A percentile compares a stretch with the other conserved stretches of the same genome.
phyloP scores from a whole-genome alignment of 2,329 filamentous ascomycete species.

The Chaetothyriales sp. region DNA sequence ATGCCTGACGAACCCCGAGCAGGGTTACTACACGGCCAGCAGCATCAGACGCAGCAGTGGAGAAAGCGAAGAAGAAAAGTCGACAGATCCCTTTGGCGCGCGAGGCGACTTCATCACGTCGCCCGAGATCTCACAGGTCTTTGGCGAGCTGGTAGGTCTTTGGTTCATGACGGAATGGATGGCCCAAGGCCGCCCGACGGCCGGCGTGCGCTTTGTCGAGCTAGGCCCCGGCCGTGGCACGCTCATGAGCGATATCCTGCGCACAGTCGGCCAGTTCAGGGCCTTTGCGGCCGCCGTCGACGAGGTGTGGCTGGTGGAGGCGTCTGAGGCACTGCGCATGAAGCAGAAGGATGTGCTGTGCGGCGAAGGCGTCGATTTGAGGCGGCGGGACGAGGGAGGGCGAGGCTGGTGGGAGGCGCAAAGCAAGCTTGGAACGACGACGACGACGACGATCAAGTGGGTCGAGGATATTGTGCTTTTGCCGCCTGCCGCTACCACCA shows the following conservation, averaged over 20 bases:
- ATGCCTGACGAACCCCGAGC: constrained; percentile 80
- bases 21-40: constrained; percentile 81
- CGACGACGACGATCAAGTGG: constrained; percentile 52
- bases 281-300: constrained; percentile 63
- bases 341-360: constrained; percentile 74
- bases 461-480: constrained; percentile 78
- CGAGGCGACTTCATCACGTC: constrained; percentile 95
- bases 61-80: constrained; percentile 30
- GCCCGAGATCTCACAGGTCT: constrained; percentile 92
- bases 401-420: constrained; percentile 53
- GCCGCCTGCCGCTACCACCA: constrained; percentile 28
- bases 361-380: constrained; percentile 42
- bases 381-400: constrained; percentile 4
- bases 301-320: constrained; percentile 85
- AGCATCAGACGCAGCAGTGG: constrained; percentile 38
- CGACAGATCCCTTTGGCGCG: constrained; percentile 68
- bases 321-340: constrained; percentile 63
- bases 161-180: constrained; percentile 98
- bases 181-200: constrained; percentile 61
- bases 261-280: constrained; percentile 74
- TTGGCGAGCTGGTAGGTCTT: constrained; percentile 84
- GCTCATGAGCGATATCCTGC: constrained; percentile 89
- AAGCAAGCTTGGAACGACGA: constrained; percentile 57
- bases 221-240: constrained; percentile 89
- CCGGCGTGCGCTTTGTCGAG: constrained; percentile 78